These are phyloP conservation scores for Asclepias syriaca DNA, from an alignment of 257 asterid species.

Conservation along the genomic window DNA sequence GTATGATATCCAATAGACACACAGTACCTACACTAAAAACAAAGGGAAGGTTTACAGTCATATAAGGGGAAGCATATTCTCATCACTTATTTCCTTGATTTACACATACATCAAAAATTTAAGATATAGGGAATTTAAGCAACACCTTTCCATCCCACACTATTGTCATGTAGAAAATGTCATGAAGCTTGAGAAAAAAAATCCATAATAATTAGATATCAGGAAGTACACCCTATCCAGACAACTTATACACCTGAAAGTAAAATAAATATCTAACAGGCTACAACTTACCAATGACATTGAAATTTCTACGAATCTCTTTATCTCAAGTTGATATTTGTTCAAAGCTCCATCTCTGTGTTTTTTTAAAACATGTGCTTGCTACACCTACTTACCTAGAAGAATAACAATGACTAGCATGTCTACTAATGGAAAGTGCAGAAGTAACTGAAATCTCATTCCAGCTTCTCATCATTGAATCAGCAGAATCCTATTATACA, in stretches of 20 bases:
- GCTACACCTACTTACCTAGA: not conserved
- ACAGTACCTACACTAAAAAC: not conserved
- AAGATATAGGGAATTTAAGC: not conserved
- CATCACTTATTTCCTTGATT: not conserved
- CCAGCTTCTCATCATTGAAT: not conserved
- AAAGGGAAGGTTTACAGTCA: not conserved
- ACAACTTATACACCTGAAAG: not conserved
- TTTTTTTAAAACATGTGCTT: not conserved
- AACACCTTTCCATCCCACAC: not conserved
- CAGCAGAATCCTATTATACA: not conserved
- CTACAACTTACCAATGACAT: not conserved
- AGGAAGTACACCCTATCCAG: not conserved
- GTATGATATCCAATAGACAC: conserved; percentile 2
- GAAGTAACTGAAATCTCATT: not conserved
- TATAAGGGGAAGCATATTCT: not conserved
- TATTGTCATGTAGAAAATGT: not conserved
- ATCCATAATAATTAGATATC: not conserved
- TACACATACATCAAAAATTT: not conserved
- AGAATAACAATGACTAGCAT: not conserved
- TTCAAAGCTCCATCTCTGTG: not conserved
- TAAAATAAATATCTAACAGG: not conserved
- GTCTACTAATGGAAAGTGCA: not conserved
- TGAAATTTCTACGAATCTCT: not conserved
- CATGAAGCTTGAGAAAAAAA: not conserved
- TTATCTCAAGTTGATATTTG: not conserved